Evolutionary conservation across 2,329 filamentous ascomycete species (phyloP).

Genomic region (Ophiostoma ips): DNA sequence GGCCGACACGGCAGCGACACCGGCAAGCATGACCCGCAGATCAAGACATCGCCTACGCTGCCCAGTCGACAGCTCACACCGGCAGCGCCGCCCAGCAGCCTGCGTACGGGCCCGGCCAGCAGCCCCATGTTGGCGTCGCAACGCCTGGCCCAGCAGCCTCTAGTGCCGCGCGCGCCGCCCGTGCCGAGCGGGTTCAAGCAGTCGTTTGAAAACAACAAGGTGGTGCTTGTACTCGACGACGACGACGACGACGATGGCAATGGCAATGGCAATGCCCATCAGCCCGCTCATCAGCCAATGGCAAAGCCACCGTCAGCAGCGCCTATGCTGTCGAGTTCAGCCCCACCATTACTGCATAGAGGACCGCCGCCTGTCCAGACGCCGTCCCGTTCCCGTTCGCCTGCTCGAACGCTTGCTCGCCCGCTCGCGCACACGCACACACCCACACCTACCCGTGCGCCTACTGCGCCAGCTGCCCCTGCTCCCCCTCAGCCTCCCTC

Average conservation of each 20-base stretch:
- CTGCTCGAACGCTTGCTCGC: no score
- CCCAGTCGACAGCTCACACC: background rate
- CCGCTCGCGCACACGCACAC: no score
- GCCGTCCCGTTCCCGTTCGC: background rate
- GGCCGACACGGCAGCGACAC: background rate
- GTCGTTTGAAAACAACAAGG: background rate
- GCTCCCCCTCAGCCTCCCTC: background rate
- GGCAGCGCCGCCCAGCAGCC: background rate
- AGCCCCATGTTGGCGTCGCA: background rate
- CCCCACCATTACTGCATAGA: background rate
- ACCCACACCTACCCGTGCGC: background rate
- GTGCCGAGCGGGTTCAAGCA: background rate
- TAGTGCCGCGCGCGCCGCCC: background rate
- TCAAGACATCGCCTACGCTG: background rate
- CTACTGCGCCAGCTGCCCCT: background rate
- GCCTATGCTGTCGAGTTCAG: background rate
- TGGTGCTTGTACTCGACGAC: slow-evolving; percentile 7
- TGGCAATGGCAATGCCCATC: background rate
- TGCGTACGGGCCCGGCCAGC: background rate
- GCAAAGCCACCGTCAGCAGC: background rate
- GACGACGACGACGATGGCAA: slow-evolving; percentile 7
- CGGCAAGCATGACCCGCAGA: background rate
- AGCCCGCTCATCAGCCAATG: background rate
- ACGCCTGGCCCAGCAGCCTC: background rate
- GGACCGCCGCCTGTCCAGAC: background rate